Conservation (phyloP, 1,284 basidiomycete species). For the Clitocybe nebularis region DNA sequence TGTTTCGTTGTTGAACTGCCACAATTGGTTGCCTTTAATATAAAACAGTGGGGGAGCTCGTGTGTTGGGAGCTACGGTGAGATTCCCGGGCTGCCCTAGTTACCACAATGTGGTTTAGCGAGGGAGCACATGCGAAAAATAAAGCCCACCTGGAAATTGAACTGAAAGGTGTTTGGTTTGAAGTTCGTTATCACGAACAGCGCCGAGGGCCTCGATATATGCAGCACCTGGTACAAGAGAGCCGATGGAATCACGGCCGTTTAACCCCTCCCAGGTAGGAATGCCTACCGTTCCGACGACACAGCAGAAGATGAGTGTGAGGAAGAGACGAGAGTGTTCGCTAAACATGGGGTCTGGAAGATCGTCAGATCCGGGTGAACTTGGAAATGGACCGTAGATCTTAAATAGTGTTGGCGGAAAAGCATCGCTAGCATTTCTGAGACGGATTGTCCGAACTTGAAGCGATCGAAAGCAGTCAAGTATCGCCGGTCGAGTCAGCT, state of each 20-base stretch:
- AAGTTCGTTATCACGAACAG: conserved; percentile 18
- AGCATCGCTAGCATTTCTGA: conserved; percentile 8
- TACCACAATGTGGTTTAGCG: neutral
- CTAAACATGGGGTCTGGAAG: conserved; percentile 5
- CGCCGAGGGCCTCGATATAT: conserved; percentile 41
- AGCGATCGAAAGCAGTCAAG: conserved; percentile 1
- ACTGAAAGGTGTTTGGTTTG: conserved; percentile 36
- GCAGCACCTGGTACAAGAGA: conserved; percentile 47
- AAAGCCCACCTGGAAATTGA: conserved; percentile 24
- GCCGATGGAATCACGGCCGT: conserved; percentile 37
- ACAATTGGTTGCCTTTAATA: conserved; percentile 47
- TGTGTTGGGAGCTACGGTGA: conserved; percentile 28
- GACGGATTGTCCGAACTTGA: conserved; percentile 14
- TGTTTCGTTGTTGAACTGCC: conserved; percentile 52
- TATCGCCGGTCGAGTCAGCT: neutral
- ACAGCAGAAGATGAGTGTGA: conserved; percentile 22
- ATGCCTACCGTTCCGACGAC: conserved; percentile 30
- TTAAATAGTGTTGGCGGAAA: conserved; percentile 7
- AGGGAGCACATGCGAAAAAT: neutral
- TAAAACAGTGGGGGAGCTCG: conserved; percentile 48
- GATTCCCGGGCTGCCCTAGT: conserved; percentile 27
- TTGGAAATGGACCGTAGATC: neutral
- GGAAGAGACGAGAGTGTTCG: no score
- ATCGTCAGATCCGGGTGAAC: conserved; percentile 11
- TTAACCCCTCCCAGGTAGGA: conserved; percentile 45